Evolutionary conservation across 805 yeast species (phyloP), one percentile per base, ranked within the genome.

Genomic region (Kodamaea laetipori): DNA sequence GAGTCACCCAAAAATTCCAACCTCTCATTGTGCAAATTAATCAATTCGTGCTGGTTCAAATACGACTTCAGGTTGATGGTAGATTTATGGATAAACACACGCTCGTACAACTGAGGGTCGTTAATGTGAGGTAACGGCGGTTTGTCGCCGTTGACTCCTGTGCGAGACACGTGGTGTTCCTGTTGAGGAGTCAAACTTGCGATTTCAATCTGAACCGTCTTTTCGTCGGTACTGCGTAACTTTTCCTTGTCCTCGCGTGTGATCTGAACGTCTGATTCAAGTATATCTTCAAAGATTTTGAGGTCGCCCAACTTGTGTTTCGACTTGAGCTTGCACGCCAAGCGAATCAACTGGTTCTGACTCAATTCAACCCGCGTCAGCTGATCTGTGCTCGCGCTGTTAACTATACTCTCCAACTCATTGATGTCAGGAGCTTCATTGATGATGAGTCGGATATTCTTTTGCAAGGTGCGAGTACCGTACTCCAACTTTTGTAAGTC

Each of bases 1-100:
- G 97, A 82, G 66, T 92, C 98, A 11, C 98, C 98, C 34, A 88
- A 67, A 57, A 89, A 92, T 66, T 92, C 98, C 16, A 90, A 69
- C 39, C 97, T 73, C 69, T 90, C 97, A 60, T 92, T 87, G 54
- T 88, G 90, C 2, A 82, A 68, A 40, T 73, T 67, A 18, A 84
- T 67, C 41, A 77, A 68, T 50, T 84, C 92, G 3, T 66, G 61
- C 39, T 74, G 78, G n/a, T 78, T 67, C 37, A 83, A 61, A 50
- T 78, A 79, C 4, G 77, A 60, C 48, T 78, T 77, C 50, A 77
- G 78, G 47, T 82, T 80, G 11, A 83, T 75, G 3, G 78, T 69
- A 0, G 97, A 90, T 52, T 82, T 82, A 61, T 92, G 97, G 19
- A 84, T 78, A 57, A 90, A 92, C 0, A 89, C 96, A 40, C 85